Evolutionary conservation across 164 flowering plant species (phyloP).

Genomic region (Magnolia changhungtana): DNA sequence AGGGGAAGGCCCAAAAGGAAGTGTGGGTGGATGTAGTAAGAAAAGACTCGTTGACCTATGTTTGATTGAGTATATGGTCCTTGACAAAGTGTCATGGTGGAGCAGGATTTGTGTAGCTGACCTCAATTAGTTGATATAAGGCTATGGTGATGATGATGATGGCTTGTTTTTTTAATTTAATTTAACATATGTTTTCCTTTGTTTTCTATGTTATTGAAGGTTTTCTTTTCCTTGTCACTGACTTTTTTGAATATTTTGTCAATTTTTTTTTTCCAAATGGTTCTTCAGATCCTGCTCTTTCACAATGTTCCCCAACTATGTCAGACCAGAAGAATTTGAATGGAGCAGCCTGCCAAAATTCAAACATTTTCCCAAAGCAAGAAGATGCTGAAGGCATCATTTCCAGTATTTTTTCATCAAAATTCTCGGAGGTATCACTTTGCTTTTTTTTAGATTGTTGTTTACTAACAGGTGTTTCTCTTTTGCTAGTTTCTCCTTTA

Average conservation of each 20-base stretch:
- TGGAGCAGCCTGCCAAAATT: conserved; percentile 12
- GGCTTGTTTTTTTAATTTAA: too few relatives aligned
- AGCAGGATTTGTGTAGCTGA: background rate
- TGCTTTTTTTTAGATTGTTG: background rate
- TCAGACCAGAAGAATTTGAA: conserved; percentile 20
- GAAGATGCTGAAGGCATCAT: conserved; percentile 47
- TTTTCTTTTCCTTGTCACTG: background rate
- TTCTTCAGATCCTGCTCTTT: conserved; percentile 61
- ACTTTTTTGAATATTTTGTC: background rate
- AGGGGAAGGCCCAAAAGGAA: too few relatives aligned
- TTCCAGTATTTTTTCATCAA: conserved; percentile 39
- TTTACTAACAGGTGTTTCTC: too few relatives aligned
- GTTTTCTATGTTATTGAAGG: background rate
- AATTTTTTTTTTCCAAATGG: background rate
- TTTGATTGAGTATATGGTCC: background rate
- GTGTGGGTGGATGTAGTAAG: too few relatives aligned
- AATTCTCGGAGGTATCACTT: conserved; percentile 47
- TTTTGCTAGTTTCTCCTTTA: too few relatives aligned
- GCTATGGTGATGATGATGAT: too few relatives aligned
- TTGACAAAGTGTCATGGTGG: too few relatives aligned
- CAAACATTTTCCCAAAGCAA: conserved; percentile 19
- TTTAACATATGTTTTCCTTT: background rate
- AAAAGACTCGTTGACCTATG: background rate
- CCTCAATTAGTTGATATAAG: background rate
- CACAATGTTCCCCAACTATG: conserved; percentile 23